Conservation (phyloP, 169 alveolate genomes). For the Plasmodium cynomolgi region DNA sequence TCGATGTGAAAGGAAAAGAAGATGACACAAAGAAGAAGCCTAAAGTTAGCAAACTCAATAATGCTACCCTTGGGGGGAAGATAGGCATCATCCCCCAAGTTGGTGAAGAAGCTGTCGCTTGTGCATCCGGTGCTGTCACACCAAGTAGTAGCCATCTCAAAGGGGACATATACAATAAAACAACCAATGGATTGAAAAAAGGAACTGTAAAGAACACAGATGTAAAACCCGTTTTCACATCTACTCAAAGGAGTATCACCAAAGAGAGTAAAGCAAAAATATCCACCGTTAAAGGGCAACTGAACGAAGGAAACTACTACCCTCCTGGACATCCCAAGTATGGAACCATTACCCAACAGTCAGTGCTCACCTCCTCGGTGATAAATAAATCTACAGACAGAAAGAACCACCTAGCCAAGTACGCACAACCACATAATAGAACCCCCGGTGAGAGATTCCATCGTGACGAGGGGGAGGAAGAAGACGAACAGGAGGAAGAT, state of each 20-base stretch:
- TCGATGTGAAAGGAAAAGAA: not conserved
- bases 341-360: not conserved
- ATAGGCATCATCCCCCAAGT: not conserved
- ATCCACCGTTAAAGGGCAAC: not conserved
- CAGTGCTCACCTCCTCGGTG: not conserved
- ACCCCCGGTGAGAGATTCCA: not conserved
- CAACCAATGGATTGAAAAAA: not conserved
- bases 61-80: not conserved
- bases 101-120: not conserved
- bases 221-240: not conserved
- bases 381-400: not conserved
- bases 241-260: not conserved
- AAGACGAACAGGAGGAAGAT: not conserved
- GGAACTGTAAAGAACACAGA: not conserved
- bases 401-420: not conserved
- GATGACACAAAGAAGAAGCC: slow-evolving; percentile 20
- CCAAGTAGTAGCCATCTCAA: not conserved
- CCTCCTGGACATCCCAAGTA: not conserved
- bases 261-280: not conserved
- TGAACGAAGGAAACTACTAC: not conserved
- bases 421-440: not conserved
- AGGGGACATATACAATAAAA: not conserved
- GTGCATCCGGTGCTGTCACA: not conserved
- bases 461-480: not conserved
- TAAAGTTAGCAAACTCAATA: not conserved